These are phyloP conservation scores for Fusarium nelsonii DNA, from an alignment of 2,329 filamentous ascomycete genomes.

Conservation along the genomic window DNA sequence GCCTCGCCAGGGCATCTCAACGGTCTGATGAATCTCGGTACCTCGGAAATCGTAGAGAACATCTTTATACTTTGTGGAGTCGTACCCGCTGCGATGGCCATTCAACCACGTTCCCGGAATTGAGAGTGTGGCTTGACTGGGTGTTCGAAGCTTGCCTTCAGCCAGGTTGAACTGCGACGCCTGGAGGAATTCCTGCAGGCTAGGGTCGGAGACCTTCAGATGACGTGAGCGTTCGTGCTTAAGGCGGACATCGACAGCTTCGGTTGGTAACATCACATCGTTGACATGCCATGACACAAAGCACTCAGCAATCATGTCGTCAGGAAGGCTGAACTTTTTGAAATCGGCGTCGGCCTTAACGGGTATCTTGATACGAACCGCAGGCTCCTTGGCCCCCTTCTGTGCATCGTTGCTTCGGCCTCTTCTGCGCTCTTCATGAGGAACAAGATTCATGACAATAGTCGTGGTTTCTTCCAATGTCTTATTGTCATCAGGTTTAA, in stretches of 20 bases:
- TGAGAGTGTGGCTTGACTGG: slow-evolving; percentile 43
- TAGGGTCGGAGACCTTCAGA: slow-evolving; percentile 54
- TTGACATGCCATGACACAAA: slow-evolving; percentile 48
- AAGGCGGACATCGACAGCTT: slow-evolving; percentile 63
- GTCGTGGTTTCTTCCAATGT: slow-evolving; percentile 45
- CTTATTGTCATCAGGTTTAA: slow-evolving; percentile 52
- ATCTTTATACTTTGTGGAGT: slow-evolving; percentile 2
- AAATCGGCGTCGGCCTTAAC: slow-evolving; percentile 48
- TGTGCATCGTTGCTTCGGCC: slow-evolving; percentile 31
- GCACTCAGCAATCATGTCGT: slow-evolving; percentile 51
- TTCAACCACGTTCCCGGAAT: slow-evolving; percentile 26
- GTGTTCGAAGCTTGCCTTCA: slow-evolving; percentile 58
- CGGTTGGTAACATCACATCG: slow-evolving; percentile 61
- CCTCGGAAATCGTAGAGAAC: slow-evolving; percentile 60
- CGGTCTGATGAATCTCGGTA: slow-evolving; percentile 64
- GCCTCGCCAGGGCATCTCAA: slow-evolving; percentile 57
- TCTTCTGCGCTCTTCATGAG: slow-evolving; percentile 33
- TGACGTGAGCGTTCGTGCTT: slow-evolving; percentile 53
- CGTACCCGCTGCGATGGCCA: neutral
- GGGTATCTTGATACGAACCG: slow-evolving; percentile 51
- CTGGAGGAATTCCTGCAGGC: slow-evolving; percentile 58
- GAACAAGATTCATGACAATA: slow-evolving; percentile 62
- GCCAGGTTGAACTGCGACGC: slow-evolving; percentile 60
- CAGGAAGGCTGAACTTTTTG: slow-evolving; percentile 46
- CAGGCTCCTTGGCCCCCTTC: slow-evolving; percentile 25